Base-by-base conservation (phyloP, 176 grass and related monocot genomes). In the Cenchrus fungigraminus region DNA sequence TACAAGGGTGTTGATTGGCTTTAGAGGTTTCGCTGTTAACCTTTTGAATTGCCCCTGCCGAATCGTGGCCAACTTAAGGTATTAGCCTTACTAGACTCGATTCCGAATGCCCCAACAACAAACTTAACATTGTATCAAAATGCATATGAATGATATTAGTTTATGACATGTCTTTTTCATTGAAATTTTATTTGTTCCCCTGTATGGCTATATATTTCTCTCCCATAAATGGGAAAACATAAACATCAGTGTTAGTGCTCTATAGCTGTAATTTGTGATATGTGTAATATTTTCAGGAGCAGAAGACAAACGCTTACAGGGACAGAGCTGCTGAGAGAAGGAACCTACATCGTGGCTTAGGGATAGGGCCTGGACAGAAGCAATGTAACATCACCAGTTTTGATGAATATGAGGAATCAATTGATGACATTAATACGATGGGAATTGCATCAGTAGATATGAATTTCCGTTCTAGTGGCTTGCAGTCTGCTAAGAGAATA, bases 251-350 rank as follows among this genome's bases (percentile, higher is more conserved):
- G 34, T n/a, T 77, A 54, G 34, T 79, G 49, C 43, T 88, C 42
- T 78, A 82, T 62, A 81, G 16, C 9, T 47, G 50, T 69, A n/a
- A 17, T 75, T 58, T 88, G 50, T 76, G 45, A 79, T 63, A 63
- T 51, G 57, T 86, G 15, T 45, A 32, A 87, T 68, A 85, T 80
- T 94, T 78, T 7, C 77, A 88, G 84, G 80, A 89, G 62, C 65
- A 72, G 37, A 85, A 79, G 79, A 66, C 84, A 85, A 84, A 73
- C 76, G 81, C 55, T 71, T 98, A 95, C 78, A 95, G 87, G 85
- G 95, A 98, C 80, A 91, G 93, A 90, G 95, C 95, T 59, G 89
- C 91, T 58, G 95, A 93, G 87, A 93, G 93, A 83, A 94, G 95
- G 87, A 82, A 68, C 44, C 75, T 98, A 68, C 87, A 95, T 65